Conservation (phyloP, 2,329 filamentous ascomycete genomes). For the Fusarium foetens region DNA sequence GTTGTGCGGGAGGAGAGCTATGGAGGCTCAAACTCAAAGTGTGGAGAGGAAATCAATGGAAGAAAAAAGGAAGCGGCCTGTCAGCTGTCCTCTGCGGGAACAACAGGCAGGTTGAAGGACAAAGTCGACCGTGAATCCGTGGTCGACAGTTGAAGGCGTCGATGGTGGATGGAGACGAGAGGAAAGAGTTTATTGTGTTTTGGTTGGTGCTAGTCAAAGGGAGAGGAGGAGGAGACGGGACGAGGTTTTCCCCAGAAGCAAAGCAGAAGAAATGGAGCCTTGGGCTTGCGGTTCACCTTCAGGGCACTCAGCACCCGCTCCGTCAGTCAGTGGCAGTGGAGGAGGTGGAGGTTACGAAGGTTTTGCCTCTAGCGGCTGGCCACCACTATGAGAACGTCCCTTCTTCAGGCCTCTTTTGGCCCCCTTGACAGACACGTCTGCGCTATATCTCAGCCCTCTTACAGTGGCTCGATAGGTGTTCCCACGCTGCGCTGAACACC, state of each 20-base stretch:
- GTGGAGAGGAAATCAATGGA: conserved; percentile 46
- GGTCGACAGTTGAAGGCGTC: conserved; percentile 46
- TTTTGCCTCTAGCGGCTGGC: conserved; percentile 51
- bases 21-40: conserved; percentile 41
- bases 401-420: conserved; percentile 13
- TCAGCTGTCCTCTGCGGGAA: conserved; percentile 54
- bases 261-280: conserved; percentile 47
- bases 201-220: conserved; percentile 46
- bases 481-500: neutral
- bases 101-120: conserved; percentile 47
- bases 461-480: conserved; percentile 33
- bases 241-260: conserved; percentile 53
- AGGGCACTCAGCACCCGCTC: conserved; percentile 16
- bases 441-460: conserved; percentile 33
- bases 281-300: conserved; percentile 37
- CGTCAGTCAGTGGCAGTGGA: conserved; percentile 20
- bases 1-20: conserved; percentile 44
- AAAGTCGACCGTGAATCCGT: conserved; percentile 47
- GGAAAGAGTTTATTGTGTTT: conserved; percentile 26
- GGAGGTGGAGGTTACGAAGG: conserved; percentile 51
- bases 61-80: conserved; percentile 45
- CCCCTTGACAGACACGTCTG: conserved; percentile 29
- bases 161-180: conserved; percentile 41
- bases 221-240: conserved; percentile 47
- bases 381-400: conserved; percentile 22